Percentiles rank a stretch among this genome's conserved stretches.
phyloP scores from a whole-genome alignment of 805 yeast genomes.

The Naumovozyma dairenensis region DNA sequence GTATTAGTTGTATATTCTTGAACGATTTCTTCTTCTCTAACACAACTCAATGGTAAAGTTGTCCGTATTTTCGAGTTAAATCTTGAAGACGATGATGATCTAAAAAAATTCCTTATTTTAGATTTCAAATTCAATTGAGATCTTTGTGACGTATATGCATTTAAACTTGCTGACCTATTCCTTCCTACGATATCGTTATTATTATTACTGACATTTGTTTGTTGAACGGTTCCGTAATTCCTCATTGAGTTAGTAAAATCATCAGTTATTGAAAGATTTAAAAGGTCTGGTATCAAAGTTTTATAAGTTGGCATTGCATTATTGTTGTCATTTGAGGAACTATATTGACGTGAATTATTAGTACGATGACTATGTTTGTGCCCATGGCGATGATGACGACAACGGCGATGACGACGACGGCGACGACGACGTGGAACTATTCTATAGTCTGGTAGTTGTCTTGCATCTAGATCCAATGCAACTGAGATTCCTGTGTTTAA shows the following conservation, averaged over 20 bases:
- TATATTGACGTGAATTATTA: too few relatives aligned
- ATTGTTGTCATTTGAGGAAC: too few relatives aligned
- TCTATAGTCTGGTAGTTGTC: constrained; percentile 67
- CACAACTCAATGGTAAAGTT: constrained; percentile 10
- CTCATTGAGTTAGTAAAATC: too few relatives aligned
- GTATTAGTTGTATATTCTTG: too few relatives aligned
- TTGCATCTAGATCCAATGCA: constrained; percentile 60
- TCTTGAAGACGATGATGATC: not conserved
- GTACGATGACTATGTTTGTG: not conserved
- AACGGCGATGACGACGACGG: constrained; percentile 25
- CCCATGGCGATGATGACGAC: constrained; percentile 6
- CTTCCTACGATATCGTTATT: too few relatives aligned
- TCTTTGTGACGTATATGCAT: too few relatives aligned
- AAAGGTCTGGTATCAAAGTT: too few relatives aligned
- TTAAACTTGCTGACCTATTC: too few relatives aligned
- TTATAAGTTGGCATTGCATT: too few relatives aligned
- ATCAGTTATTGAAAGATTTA: too few relatives aligned
- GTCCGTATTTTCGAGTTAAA: not conserved
- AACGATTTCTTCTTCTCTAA: constrained; percentile 21
- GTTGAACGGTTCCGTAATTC: too few relatives aligned
- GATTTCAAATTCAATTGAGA: not conserved
- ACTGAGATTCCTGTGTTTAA: constrained; percentile 69
- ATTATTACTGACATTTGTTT: too few relatives aligned
- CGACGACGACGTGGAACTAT: constrained; percentile 73
- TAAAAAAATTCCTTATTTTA: not conserved